A percentile compares a stretch with the other conserved stretches of the same genome.
phyloP scores from a whole-genome alignment of 352 stramenopile genomes.

The Globisporangium echinulatum region DNA sequence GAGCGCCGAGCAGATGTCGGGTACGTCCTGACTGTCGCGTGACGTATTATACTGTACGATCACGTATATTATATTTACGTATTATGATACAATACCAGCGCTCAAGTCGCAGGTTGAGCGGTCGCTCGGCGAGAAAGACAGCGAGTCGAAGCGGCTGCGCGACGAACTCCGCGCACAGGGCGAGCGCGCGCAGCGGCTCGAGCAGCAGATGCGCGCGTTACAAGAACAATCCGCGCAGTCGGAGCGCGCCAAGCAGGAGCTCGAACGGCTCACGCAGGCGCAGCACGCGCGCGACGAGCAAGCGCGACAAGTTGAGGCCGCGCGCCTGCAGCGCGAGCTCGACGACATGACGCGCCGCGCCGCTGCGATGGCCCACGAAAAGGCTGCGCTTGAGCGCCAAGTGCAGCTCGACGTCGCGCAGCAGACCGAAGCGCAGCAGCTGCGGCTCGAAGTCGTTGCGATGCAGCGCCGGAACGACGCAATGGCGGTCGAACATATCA shows the following conservation, averaged over 20 bases:
- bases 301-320: constrained; percentile 33
- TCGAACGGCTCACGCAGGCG: constrained; percentile 17
- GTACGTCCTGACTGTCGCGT: constrained; percentile 17
- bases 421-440: constrained; percentile 25
- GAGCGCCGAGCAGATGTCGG: constrained; percentile 60
- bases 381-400: constrained; percentile 28
- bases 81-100: constrained; percentile 11
- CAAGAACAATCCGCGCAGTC: constrained; percentile 26
- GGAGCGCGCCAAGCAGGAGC: constrained; percentile 42
- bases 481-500: constrained; percentile 43
- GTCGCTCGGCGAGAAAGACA: constrained; percentile 56
- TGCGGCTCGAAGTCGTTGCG: constrained; percentile 38
- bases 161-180: constrained; percentile 57
- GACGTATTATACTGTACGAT: background rate
- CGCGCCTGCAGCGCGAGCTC: constrained; percentile 36
- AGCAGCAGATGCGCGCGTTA: constrained; percentile 56
- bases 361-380: constrained; percentile 27
- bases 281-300: constrained; percentile 30
- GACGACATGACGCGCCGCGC: constrained; percentile 48
- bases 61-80: background rate
- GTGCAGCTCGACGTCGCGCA: constrained; percentile 30
- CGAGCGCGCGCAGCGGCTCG: constrained; percentile 42
- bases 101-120: constrained; percentile 58
- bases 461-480: constrained; percentile 39
- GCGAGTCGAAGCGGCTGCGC: constrained; percentile 59